Evolutionary conservation across 2,329 filamentous ascomycete genomes (phyloP).

Genomic region (Pseudocercospora cruenta): DNA sequence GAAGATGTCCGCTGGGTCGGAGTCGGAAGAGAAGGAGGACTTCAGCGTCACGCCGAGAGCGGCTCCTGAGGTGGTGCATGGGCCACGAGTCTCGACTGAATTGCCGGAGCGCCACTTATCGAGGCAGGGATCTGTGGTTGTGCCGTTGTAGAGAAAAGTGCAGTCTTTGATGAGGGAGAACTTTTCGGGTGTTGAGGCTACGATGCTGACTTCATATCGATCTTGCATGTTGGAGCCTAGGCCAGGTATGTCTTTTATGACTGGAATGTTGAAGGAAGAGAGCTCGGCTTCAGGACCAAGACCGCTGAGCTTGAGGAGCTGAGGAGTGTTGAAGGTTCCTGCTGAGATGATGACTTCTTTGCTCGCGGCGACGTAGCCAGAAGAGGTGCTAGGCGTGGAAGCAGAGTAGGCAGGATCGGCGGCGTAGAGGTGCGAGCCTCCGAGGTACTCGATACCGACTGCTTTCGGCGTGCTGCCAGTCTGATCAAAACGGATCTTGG

Average conservation of each 20-base stretch:
- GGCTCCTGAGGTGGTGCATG: slow-evolving; percentile 57
- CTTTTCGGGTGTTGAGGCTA: slow-evolving; percentile 47
- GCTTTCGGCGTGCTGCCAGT: slow-evolving; percentile 58
- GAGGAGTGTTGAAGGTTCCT: slow-evolving; percentile 66
- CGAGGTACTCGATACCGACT: slow-evolving; percentile 48
- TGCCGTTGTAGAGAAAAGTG: slow-evolving; percentile 38
- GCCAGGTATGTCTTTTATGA: slow-evolving; percentile 61
- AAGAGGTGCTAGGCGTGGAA: slow-evolving; percentile 36
- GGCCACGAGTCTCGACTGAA: slow-evolving; percentile 43
- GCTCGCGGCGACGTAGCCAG: slow-evolving; percentile 47
- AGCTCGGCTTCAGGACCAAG: slow-evolving; percentile 62
- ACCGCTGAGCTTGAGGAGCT: slow-evolving; percentile 67
- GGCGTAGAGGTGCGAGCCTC: slow-evolving; percentile 44
- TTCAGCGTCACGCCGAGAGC: slow-evolving; percentile 53
- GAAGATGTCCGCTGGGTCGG: slow-evolving; percentile 57
- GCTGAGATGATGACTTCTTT: slow-evolving; percentile 52
- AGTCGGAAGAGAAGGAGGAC: slow-evolving; percentile 41
- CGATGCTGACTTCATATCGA: slow-evolving; percentile 59
- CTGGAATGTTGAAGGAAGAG: slow-evolving; percentile 56
- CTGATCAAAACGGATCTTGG: slow-evolving; percentile 68
- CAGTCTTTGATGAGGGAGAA: slow-evolving; percentile 45
- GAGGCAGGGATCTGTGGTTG: slow-evolving; percentile 46
- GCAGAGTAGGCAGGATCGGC: slow-evolving; percentile 42
- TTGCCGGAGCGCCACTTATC: slow-evolving; percentile 47
- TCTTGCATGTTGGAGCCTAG: slow-evolving; percentile 69